A percentile compares a stretch with the other conserved stretches of the same genome.
phyloP scores from a whole-genome alignment of 1,139 yeast genomes.

The Hemisphaericaspora subhashii region DNA sequence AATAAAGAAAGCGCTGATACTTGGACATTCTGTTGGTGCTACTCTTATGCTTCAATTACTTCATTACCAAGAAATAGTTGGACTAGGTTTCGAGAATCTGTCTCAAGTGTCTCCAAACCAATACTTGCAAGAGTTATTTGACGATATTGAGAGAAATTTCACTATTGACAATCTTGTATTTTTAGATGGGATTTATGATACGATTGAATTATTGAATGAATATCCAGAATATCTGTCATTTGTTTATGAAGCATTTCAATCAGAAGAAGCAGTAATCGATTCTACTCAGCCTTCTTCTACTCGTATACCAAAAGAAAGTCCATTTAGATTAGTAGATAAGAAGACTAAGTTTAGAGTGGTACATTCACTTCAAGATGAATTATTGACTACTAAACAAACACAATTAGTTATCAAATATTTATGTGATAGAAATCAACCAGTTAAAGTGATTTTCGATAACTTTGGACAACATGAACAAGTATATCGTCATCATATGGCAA shows the following conservation, averaged over 20 bases:
- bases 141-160: conserved; percentile 6
- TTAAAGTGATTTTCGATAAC: conserved; percentile 16
- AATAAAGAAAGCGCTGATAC: conserved; percentile 27
- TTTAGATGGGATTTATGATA: conserved; percentile 44
- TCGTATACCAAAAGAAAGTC: neutral
- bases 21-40: conserved; percentile 88
- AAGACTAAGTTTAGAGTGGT: conserved; percentile 17
- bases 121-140: conserved; percentile 1
- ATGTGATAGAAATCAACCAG: conserved; percentile 9
- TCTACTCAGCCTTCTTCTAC: conserved; percentile 28
- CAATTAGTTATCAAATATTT: conserved; percentile 20
- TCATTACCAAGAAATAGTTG: conserved; percentile 22
- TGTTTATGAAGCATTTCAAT: conserved; percentile 34
- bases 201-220: conserved; percentile 30
- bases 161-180: conserved; percentile 19
- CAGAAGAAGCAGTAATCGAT: conserved; percentile 18
- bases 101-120: neutral
- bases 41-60: conserved; percentile 62
- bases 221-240: conserved; percentile 35
- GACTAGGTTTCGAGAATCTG: conserved; percentile 14
- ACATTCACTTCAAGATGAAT: conserved; percentile 37
- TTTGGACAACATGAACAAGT: conserved; percentile 40
- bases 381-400: conserved; percentile 30
- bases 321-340: conserved; percentile 7
- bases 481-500: conserved; percentile 13